Evolutionary conservation across 495 filamentous ascomycete genomes (phyloP).

Genomic region (Talaromyces nanjingensis): DNA sequence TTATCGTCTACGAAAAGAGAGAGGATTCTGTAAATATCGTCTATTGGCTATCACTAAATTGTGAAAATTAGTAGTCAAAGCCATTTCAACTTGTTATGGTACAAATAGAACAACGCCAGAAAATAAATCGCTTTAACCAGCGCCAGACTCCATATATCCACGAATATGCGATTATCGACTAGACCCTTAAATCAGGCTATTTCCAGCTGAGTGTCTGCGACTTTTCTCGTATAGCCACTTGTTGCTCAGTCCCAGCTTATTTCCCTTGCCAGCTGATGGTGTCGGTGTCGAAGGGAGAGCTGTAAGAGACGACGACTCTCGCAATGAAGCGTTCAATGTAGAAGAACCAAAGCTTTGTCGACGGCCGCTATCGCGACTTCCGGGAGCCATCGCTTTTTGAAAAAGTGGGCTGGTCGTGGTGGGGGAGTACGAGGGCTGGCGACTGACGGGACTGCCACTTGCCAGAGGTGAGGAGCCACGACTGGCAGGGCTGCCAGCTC

Average conservation of each 20-base stretch:
- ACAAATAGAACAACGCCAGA: background rate
- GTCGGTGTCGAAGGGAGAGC: slow-evolving; percentile 53
- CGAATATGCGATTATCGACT: slow-evolving; percentile 7
- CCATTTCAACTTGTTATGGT: background rate
- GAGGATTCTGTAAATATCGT: background rate
- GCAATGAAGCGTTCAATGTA: slow-evolving; percentile 48
- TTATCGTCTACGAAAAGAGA: background rate
- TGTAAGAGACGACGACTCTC: slow-evolving; percentile 36
- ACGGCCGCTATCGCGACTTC: slow-evolving; percentile 41
- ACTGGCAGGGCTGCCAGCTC: slow-evolving; percentile 42
- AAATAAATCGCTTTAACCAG: background rate
- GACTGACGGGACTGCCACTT: slow-evolving; percentile 34
- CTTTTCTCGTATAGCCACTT: slow-evolving; percentile 88
- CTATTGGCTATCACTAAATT: background rate
- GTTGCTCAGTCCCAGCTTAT: slow-evolving; percentile 69
- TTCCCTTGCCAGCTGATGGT: slow-evolving; percentile 52
- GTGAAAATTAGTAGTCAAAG: background rate
- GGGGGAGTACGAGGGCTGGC: slow-evolving; percentile 42
- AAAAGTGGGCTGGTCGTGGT: slow-evolving; percentile 54
- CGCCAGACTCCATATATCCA: slow-evolving; percentile 11
- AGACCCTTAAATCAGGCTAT: slow-evolving; percentile 23
- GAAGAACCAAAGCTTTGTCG: slow-evolving; percentile 58
- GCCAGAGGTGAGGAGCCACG: slow-evolving; percentile 46
- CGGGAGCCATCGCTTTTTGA: slow-evolving; percentile 56
- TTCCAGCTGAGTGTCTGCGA: slow-evolving; percentile 36